Evolutionary conservation across 768 basidiomycete species (phyloP), one percentile per base, ranked within the genome.

Genomic region (Rhizopogon vulgaris): DNA sequence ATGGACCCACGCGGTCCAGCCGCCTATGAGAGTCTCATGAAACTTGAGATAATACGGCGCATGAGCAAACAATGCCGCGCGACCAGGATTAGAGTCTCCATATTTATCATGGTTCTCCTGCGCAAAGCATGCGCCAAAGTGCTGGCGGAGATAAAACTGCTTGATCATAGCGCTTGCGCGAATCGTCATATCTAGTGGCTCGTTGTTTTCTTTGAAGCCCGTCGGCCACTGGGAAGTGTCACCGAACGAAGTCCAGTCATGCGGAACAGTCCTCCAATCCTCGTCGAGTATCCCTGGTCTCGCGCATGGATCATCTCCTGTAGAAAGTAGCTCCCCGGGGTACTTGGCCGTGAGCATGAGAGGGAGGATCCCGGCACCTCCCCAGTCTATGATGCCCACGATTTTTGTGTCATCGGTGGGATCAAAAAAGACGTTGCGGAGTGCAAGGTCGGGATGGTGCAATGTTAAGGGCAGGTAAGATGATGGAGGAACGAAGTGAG

Each of bases 201-300:
- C 28, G 11, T 30, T 12, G 18, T 11, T 11, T 11, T 11, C 27
- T 17, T 28, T 28, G 28, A 45, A 30, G 42, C 18, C 11, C 7
- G 18, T 12, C 11, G 42, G 42, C 42, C 42, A 45, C 17, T 45
- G 18, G 11, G 42, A 45, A 30, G 42, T 45, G 17, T 45, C 42
- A 7, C 42, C 42, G 42, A 45, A 45, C 10, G 42, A 45, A 45
- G 42, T 45, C 42, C 42, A 45, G 28, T 45, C 28, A 30, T 45
- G 42, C 3, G 42, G 28, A 12, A 45, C 27, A 8, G 42, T 6
- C 11, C 30, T 30, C 42, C 28, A 45, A 30, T 17, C 11, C 3
- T 45, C 42, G 8, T 30, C 42, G 6, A 27, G 42, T 11, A 45
- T 45, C 28, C 17, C 28, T 3, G 11, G 17, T 45, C 42, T 45